A percentile compares a stretch with the other conserved stretches of the same genome.
These are phyloP conservation scores for Clitoria ternatea DNA, from an alignment of 306 rosid genomes.

Conservation along the genomic window DNA sequence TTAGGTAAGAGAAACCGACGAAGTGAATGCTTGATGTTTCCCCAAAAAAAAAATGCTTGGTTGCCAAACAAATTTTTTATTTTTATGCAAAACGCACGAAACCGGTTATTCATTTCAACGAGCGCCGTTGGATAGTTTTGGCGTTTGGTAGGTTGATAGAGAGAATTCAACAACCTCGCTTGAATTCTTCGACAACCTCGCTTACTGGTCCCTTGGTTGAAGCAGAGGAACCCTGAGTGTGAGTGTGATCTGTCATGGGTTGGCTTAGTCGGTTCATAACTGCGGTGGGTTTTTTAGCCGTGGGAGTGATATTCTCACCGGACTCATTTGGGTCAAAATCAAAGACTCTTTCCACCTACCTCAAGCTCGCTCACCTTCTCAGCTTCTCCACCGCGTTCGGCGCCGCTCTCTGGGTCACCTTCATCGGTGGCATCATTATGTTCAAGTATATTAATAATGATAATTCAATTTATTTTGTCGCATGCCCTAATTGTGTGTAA, in stretches of 20 bases:
- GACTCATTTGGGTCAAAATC: constrained; percentile 76
- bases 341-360: constrained; percentile 48
- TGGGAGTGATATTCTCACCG: constrained; percentile 92
- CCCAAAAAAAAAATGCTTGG: too few relatives aligned
- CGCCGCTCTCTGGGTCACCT: constrained; percentile 90
- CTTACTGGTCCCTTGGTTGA: not conserved
- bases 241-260: constrained; percentile 60
- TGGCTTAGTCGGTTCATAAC: constrained; percentile 70
- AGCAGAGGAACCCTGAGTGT: not conserved
- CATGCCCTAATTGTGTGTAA: not conserved
- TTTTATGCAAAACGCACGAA: too few relatives aligned
- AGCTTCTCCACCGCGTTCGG: constrained; percentile 93
- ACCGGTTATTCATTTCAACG: not conserved
- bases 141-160: constrained; percentile 16
- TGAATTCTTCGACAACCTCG: not conserved
- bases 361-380: constrained; percentile 85
- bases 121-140: not conserved
- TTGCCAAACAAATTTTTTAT: too few relatives aligned
- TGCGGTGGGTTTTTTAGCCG: constrained; percentile 76
- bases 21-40: too few relatives aligned
- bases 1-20: too few relatives aligned
- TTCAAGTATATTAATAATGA: too few relatives aligned
- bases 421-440: constrained; percentile 98
- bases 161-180: not conserved
- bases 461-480: too few relatives aligned